These are phyloP conservation scores for Rasamsonia emersonii DNA, from an alignment of 2,329 filamentous ascomycete species.

Conservation along the genomic window DNA sequence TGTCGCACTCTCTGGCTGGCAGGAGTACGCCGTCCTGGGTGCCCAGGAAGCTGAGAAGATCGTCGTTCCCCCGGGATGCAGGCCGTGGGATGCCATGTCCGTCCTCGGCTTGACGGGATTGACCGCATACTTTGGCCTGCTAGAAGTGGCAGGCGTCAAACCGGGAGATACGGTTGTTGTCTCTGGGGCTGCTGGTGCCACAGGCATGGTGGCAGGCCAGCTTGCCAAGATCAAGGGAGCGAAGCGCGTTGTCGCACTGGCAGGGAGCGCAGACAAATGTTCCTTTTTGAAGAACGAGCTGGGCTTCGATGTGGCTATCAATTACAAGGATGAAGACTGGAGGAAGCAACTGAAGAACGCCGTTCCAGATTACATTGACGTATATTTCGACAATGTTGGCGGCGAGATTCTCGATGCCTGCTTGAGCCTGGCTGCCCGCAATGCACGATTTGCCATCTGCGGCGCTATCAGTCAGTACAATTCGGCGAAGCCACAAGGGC, in stretches of 20 bases:
- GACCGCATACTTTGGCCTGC: constrained; percentile 69
- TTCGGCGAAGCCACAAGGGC: constrained; percentile 45
- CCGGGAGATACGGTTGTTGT: constrained; percentile 68
- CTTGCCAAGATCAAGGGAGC: constrained; percentile 65
- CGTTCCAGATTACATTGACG: constrained; percentile 54
- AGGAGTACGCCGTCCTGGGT: constrained; percentile 53
- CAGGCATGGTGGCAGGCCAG: constrained; percentile 67
- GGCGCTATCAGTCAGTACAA: constrained; percentile 65
- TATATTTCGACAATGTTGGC: constrained; percentile 68
- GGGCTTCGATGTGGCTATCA: constrained; percentile 58
- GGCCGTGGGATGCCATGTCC: constrained; percentile 53
- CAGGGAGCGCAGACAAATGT: constrained; percentile 60
- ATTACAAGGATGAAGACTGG: constrained; percentile 61
- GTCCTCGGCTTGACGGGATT: constrained; percentile 59
- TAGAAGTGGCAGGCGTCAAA: constrained; percentile 59
- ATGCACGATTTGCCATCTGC: constrained; percentile 62
- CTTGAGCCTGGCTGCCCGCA: constrained; percentile 52
- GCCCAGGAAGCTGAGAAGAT: constrained; percentile 43
- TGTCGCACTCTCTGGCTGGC: constrained; percentile 52
- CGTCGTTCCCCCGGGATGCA: constrained; percentile 38
- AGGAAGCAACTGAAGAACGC: constrained; percentile 51
- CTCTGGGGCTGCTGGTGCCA: constrained; percentile 68
- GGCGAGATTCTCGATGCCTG: constrained; percentile 62
- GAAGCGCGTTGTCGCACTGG: constrained; percentile 55
- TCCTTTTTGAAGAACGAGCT: constrained; percentile 55